A percentile compares a stretch with the other conserved stretches of the same genome.
Conservation (phyloP, 2,329 filamentous ascomycete genomes). For the Monilinia polystroma region DNA sequence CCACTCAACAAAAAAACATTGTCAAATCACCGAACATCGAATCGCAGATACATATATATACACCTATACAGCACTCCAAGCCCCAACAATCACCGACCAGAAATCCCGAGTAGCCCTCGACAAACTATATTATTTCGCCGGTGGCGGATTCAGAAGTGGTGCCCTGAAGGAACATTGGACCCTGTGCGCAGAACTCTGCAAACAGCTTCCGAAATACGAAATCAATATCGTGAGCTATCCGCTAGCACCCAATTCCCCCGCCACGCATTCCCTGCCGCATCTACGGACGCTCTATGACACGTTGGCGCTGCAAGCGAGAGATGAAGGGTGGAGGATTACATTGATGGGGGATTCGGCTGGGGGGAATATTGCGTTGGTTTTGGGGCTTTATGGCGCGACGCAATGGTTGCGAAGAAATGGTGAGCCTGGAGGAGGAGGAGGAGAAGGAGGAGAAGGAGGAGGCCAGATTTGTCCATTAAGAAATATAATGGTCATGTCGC, state of each 20-base stretch:
- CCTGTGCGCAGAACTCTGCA: neutral
- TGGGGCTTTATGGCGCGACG: conserved; percentile 4
- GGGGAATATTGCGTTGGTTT: conserved; percentile 4
- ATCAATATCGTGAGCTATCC: conserved; percentile 5
- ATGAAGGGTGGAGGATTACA: neutral
- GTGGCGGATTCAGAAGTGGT: neutral
- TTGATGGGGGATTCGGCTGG: conserved; percentile 18
- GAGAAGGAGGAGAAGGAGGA: neutral
- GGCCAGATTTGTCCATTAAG: conserved; percentile 21
- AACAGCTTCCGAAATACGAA: neutral
- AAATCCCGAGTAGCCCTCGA: neutral
- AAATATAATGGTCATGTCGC: conserved; percentile 29
- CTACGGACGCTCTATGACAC: neutral
- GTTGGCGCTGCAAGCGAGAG: neutral
- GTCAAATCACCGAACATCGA: conserved; percentile 1
- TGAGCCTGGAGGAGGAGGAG: neutral
- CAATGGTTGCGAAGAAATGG: neutral
- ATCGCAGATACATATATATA: conserved; percentile 13
- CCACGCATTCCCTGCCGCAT: neutral
- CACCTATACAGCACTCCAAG: neutral
- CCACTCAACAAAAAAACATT: conserved; percentile 1
- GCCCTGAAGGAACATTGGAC: conserved; percentile 6
- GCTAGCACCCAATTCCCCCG: neutral
- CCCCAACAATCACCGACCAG: neutral
- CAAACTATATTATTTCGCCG: conserved; percentile 12